Conservation (phyloP, 2,329 filamentous ascomycete species). For the Colletotrichum costaricense region DNA sequence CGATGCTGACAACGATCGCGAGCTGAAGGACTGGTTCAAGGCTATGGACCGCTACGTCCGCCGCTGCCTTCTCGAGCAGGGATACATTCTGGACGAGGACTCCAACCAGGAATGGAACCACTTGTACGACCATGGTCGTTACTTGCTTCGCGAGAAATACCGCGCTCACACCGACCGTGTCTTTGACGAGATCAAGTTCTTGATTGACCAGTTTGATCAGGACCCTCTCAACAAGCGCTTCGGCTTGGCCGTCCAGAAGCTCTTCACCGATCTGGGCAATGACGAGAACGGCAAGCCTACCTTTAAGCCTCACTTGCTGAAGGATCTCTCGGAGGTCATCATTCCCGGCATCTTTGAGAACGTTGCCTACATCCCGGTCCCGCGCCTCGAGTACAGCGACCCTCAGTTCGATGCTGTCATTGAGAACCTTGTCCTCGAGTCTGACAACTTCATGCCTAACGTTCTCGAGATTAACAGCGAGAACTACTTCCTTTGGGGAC, state of each 20-base stretch:
- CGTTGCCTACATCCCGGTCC: slow-evolving; percentile 89
- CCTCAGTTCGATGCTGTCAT: slow-evolving; percentile 86
- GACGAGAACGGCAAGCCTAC: slow-evolving; percentile 84
- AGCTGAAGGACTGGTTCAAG: slow-evolving; percentile 92
- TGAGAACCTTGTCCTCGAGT: slow-evolving; percentile 95
- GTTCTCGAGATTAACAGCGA: slow-evolving; percentile 88
- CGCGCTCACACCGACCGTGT: slow-evolving; percentile 86
- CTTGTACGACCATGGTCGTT: slow-evolving; percentile 87
- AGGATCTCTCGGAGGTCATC: slow-evolving; percentile 89
- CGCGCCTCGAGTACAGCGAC: slow-evolving; percentile 93
- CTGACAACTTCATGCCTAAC: slow-evolving; percentile 97
- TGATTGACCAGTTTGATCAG: slow-evolving; percentile 88
- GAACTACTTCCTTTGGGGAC: slow-evolving; percentile 95
- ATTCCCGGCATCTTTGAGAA: slow-evolving; percentile 85
- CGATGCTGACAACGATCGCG: slow-evolving; percentile 86
- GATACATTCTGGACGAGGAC: slow-evolving; percentile 86
- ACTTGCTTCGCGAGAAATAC: slow-evolving; percentile 90
- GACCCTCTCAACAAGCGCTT: slow-evolving; percentile 90
- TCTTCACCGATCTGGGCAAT: slow-evolving; percentile 89
- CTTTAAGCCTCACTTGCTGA: slow-evolving; percentile 94
- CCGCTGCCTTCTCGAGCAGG: slow-evolving; percentile 86
- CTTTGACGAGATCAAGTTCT: slow-evolving; percentile 89
- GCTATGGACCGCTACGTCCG: slow-evolving; percentile 81
- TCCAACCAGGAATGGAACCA: slow-evolving; percentile 85
- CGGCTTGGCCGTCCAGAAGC: slow-evolving; percentile 78